These are phyloP conservation scores for Cymbopogon citratus DNA, from an alignment of 176 grass and related monocot genomes.

Conservation along the genomic window DNA sequence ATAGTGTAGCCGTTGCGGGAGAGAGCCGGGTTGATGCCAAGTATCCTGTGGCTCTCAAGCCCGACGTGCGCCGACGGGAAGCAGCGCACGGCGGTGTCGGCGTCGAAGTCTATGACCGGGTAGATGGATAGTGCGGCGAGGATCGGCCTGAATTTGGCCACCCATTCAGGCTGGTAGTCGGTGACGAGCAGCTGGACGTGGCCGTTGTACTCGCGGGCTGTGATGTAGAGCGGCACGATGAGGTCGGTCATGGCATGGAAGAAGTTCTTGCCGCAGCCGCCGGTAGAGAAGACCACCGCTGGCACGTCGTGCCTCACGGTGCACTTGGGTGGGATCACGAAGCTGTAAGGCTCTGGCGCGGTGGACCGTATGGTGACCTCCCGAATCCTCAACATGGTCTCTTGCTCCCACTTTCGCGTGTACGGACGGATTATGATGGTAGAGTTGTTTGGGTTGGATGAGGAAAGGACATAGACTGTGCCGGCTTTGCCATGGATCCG, in stretches of 20 bases:
- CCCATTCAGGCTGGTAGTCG: slow-evolving; percentile 20
- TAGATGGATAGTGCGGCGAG: slow-evolving; percentile 35
- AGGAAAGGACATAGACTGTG: slow-evolving; percentile 34
- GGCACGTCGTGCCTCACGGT: slow-evolving; percentile 39
- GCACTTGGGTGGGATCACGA: slow-evolving; percentile 28
- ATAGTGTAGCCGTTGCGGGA: slow-evolving; percentile 41
- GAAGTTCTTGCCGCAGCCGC: slow-evolving; percentile 47
- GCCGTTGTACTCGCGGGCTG: slow-evolving; percentile 28
- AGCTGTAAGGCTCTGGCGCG: not conserved
- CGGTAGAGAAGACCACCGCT: slow-evolving; percentile 58
- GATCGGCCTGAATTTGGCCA: slow-evolving; percentile 35
- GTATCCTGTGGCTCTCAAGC: slow-evolving; percentile 43
- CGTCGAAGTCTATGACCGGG: slow-evolving; percentile 43
- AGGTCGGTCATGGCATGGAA: slow-evolving; percentile 71
- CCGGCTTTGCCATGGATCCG: slow-evolving; percentile 41
- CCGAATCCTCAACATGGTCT: slow-evolving; percentile 18
- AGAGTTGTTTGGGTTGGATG: not conserved
- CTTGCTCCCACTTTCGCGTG: slow-evolving; percentile 43
- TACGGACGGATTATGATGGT: slow-evolving; percentile 44
- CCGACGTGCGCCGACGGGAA: slow-evolving; percentile 46
- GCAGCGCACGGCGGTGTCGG: slow-evolving; percentile 47
- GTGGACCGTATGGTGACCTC: slow-evolving; percentile 30
- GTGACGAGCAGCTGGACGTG: slow-evolving; percentile 49
- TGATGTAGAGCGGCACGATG: slow-evolving; percentile 60
- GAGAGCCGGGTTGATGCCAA: slow-evolving; percentile 38